These are phyloP conservation scores for Starmerella floris DNA, from an alignment of 805 yeast genomes.

Conservation along the genomic window DNA sequence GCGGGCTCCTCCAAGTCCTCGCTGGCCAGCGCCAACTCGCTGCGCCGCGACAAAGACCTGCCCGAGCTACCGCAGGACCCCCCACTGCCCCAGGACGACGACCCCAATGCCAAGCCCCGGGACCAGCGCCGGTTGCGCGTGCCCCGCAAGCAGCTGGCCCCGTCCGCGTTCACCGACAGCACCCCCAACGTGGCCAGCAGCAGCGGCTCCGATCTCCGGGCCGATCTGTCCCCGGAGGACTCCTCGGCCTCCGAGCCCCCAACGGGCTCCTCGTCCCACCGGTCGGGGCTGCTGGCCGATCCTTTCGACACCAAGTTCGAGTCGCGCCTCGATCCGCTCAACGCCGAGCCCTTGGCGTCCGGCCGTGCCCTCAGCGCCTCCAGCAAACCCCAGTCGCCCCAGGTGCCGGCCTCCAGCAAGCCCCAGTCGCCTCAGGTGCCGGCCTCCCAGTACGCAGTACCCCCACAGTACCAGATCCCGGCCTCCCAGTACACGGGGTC, in stretches of 20 bases:
- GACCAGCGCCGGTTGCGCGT: constrained; percentile 5
- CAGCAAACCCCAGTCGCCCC: too few species aligned
- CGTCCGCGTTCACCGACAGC: constrained; percentile 16
- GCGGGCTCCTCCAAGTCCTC: constrained; percentile 1
- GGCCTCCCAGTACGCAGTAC: too few species aligned
- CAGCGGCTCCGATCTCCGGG: background rate
- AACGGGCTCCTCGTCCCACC: background rate
- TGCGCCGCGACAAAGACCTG: constrained; percentile 15
- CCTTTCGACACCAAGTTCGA: too few species aligned
- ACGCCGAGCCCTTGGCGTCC: too few species aligned
- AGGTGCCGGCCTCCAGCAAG: too few species aligned
- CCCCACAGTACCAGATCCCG: too few species aligned
- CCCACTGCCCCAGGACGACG: background rate
- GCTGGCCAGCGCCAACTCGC: constrained; percentile 1
- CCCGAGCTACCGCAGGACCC: constrained; percentile 13
- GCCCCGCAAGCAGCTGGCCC: constrained; percentile 18
- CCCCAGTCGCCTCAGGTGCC: too few species aligned
- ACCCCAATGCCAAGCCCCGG: background rate
- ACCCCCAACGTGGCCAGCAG: background rate
- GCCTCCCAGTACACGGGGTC: too few species aligned
- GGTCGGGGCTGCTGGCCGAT: too few species aligned
- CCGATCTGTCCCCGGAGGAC: background rate
- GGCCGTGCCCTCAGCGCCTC: too few species aligned
- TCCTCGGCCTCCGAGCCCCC: background rate
- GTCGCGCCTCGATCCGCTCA: too few species aligned